phyloP scores from a whole-genome alignment of 1,139 yeast genomes.

The Blastobotrys indianensis region DNA sequence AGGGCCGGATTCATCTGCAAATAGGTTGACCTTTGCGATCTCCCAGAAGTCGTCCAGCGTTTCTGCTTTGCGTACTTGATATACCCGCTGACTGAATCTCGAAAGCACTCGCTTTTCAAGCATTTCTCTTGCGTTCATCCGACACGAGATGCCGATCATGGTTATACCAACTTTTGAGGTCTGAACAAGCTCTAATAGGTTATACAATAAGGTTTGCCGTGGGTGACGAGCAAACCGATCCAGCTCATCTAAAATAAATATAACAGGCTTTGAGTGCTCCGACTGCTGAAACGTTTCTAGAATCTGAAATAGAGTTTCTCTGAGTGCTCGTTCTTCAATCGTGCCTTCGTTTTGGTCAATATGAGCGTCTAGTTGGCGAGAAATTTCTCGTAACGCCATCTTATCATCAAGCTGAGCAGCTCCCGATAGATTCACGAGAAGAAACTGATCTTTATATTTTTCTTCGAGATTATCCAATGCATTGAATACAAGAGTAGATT shows the following conservation, averaged over 20 bases:
- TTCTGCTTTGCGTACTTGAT: slow-evolving; percentile 50
- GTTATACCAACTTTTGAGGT: slow-evolving; percentile 67
- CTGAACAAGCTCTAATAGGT: slow-evolving; percentile 78
- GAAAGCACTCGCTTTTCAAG: slow-evolving; percentile 89
- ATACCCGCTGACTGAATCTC: slow-evolving; percentile 75
- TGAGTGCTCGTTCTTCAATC: slow-evolving; percentile 44
- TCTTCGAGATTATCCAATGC: slow-evolving; percentile 47
- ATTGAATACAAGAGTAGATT: slow-evolving; percentile 55
- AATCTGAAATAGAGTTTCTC: slow-evolving; percentile 49
- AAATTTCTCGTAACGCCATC: slow-evolving; percentile 77
- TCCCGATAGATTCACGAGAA: slow-evolving; percentile 64
- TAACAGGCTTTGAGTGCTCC: slow-evolving; percentile 43
- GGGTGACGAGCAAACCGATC: slow-evolving; percentile 60
- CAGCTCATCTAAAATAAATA: slow-evolving; percentile 79
- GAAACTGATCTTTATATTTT: slow-evolving; percentile 42
- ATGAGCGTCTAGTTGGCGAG: slow-evolving; percentile 62
- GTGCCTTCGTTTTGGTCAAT: slow-evolving; percentile 3
- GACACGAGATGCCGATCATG: slow-evolving; percentile 74
- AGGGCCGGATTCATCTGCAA: slow-evolving; percentile 19
- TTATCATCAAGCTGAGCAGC: slow-evolving; percentile 68
- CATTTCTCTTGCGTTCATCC: slow-evolving; percentile 68
- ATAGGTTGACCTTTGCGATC: slow-evolving; percentile 30
- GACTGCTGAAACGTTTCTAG: slow-evolving; percentile 38
- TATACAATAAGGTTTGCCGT: slow-evolving; percentile 79
- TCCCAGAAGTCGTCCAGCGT: slow-evolving; percentile 33